Evolutionary conservation across 805 yeast genomes (phyloP), one percentile per base, ranked within the genome.

Genomic region (Yarrowia yakushimensis): DNA sequence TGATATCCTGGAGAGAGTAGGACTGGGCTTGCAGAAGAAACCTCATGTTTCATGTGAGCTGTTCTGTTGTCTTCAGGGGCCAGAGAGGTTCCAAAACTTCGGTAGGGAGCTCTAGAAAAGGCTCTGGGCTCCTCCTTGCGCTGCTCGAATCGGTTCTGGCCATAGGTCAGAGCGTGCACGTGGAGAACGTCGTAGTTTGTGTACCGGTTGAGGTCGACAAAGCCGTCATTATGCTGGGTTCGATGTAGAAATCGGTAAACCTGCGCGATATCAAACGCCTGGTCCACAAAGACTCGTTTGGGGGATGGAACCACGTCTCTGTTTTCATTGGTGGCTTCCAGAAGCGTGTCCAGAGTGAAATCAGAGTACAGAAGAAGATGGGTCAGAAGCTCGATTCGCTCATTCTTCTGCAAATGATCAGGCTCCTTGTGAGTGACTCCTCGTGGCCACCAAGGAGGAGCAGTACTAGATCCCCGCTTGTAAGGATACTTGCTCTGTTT

Each of bases 371-470:
- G 30, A 6, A 55, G 48, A 15, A 55, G 37, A n/a, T 55, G 48
- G 1, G 30, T 17, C 22, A 88, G 71, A 23, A 87, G 72, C 4
- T 68, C 69, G 18, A 86, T 68, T 61, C 94, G 74, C 67, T 84
- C 86, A 0, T 73, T 74, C 69, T 85, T 87, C 63, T 76, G 78
- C 63, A 88, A 73, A 72, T 88, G 93, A 69, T 87, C 93, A 0
- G 93, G 93, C 68, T 87, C 92, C 45, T 76, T 77, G 72, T 87
- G 93, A 36, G 82, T 74, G 0, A 85, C 81, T 12, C 66, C 63
- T 0, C 43, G 36, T 0, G 92, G 92, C 94, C 94, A 87, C 92
- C 92, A 87, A 5, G 69, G 68, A 0, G 93, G 94, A 65, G 76
- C 81, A 12, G 80, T 67, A 0, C 25, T 52, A 13, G 80, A 79